These are phyloP conservation scores for Santalum album DNA, from an alignment of 164 flowering plant species.

Conservation along the genomic window DNA sequence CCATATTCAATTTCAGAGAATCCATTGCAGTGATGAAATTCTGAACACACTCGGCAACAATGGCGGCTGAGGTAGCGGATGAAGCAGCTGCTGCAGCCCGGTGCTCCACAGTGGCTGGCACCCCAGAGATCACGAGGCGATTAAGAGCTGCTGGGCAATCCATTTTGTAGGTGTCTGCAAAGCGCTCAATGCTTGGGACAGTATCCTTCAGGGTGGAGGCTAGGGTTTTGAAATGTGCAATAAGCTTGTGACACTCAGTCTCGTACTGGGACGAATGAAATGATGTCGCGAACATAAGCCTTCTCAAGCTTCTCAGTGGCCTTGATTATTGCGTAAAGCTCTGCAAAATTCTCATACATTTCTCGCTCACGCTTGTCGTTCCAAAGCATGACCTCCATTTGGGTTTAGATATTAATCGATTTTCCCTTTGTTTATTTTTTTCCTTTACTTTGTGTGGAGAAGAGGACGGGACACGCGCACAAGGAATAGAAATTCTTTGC, in stretches of 20 bases:
- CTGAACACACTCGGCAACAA: constrained; percentile 90
- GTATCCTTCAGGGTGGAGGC: constrained; percentile 63
- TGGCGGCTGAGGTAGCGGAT: constrained; percentile 49
- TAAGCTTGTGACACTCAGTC: constrained; percentile 68
- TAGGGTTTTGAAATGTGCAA: constrained; percentile 82
- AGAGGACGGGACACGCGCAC: constrained; percentile 89
- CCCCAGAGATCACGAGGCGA: constrained; percentile 68
- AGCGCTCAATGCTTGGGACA: constrained; percentile 72
- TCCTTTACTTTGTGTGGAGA: constrained; percentile 42
- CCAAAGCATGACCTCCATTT: constrained; percentile 94
- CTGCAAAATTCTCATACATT: constrained; percentile 89
- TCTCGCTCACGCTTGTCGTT: constrained; percentile 95
- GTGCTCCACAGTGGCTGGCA: constrained; percentile 92
- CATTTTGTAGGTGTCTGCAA: constrained; percentile 78
- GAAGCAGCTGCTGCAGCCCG: constrained; percentile 52
- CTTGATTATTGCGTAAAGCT: constrained; percentile 80
- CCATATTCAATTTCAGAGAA: constrained; percentile 78
- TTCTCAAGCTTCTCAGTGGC: constrained; percentile 92
- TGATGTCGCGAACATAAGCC: constrained; percentile 73
- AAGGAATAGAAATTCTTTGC: constrained; percentile 21
- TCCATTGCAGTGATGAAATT: constrained; percentile 92
- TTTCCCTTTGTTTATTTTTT: background rate
- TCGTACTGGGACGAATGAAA: constrained; percentile 67
- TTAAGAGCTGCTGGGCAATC: constrained; percentile 86
- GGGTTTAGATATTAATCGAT: background rate